These are phyloP conservation scores for Wickerhamiella qilinensis DNA, from an alignment of 805 yeast genomes.

Conservation along the genomic window DNA sequence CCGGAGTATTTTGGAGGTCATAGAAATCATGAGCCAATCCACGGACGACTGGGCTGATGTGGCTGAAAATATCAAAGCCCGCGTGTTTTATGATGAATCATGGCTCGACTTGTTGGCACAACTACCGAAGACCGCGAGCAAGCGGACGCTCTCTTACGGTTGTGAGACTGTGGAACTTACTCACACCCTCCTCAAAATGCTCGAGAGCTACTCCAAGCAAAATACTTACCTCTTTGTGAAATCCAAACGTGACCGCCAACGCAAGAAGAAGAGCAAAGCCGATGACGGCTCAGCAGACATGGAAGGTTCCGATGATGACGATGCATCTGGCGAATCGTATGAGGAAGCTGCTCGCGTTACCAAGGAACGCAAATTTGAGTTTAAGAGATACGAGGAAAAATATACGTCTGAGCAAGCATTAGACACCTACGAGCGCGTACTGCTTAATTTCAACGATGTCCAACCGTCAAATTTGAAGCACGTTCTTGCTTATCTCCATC, in stretches of 20 bases:
- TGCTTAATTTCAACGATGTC: conserved; percentile 47
- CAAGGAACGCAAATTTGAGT: conserved; percentile 34
- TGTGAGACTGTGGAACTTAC: conserved; percentile 47
- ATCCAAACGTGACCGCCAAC: conserved; percentile 26
- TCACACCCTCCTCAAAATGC: conserved; percentile 45
- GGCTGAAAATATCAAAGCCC: conserved; percentile 44
- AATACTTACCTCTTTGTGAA: conserved; percentile 35
- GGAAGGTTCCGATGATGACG: conserved; percentile 7
- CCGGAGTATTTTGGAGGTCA: conserved; percentile 38
- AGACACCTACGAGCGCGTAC: conserved; percentile 44
- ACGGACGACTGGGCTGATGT: conserved; percentile 31
- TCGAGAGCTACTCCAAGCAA: conserved; percentile 49
- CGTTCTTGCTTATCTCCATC: conserved; percentile 54
- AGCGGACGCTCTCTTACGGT: conserved; percentile 46
- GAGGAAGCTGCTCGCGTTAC: conserved; percentile 21
- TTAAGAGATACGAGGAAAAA: conserved; percentile 25
- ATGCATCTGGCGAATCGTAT: conserved; percentile 19
- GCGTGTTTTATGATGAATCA: conserved; percentile 52
- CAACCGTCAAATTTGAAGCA: conserved; percentile 41
- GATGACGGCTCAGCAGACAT: conserved; percentile 9
- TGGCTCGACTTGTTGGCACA: conserved; percentile 38
- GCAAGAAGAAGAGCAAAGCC: conserved; percentile 10
- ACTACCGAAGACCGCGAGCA: conserved; percentile 48
- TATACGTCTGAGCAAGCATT: conserved; percentile 46
- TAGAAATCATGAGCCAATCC: conserved; percentile 27